These are phyloP conservation scores for Breviolum minutum DNA, from an alignment of 73 alveolate genomes.

Conservation along the genomic window DNA sequence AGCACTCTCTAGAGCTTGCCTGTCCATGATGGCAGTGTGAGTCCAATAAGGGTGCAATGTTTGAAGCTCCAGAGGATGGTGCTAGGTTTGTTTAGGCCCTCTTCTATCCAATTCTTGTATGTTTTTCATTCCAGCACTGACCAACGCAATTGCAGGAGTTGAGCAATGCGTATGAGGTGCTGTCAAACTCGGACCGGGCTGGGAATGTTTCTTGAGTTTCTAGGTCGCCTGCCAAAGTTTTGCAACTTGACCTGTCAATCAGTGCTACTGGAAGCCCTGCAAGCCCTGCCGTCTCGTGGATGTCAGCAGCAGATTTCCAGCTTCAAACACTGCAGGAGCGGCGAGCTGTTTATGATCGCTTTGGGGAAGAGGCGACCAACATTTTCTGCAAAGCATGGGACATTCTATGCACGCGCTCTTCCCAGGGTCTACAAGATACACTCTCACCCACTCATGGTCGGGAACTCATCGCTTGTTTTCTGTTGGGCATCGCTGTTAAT, in stretches of 20 bases:
- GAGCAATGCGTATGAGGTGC: conserved; percentile 38
- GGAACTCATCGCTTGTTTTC: background rate
- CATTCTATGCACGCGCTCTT: background rate
- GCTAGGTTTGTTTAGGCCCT: too few species aligned
- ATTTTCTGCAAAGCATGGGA: background rate
- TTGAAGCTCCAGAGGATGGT: too few species aligned
- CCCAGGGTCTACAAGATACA: background rate
- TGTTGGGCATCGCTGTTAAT: background rate
- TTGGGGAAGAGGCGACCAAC: conserved; percentile 10
- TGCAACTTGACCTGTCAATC: too few species aligned
- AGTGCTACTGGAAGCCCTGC: too few species aligned
- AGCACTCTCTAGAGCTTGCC: too few species aligned
- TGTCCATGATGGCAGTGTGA: too few species aligned
- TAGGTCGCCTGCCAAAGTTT: too few species aligned
- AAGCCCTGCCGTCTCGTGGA: background rate
- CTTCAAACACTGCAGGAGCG: conserved; percentile 16
- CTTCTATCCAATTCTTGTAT: background rate
- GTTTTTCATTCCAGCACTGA: background rate
- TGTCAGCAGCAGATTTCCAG: background rate
- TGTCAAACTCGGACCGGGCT: conserved; percentile 1
- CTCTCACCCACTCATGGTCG: background rate
- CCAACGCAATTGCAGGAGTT: background rate
- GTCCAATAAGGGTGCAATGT: too few species aligned
- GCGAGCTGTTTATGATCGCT: conserved; percentile 40
- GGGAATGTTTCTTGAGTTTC: background rate